phyloP scores from a whole-genome alignment of 352 stramenopile species.

The Elongisporangium anandrum region DNA sequence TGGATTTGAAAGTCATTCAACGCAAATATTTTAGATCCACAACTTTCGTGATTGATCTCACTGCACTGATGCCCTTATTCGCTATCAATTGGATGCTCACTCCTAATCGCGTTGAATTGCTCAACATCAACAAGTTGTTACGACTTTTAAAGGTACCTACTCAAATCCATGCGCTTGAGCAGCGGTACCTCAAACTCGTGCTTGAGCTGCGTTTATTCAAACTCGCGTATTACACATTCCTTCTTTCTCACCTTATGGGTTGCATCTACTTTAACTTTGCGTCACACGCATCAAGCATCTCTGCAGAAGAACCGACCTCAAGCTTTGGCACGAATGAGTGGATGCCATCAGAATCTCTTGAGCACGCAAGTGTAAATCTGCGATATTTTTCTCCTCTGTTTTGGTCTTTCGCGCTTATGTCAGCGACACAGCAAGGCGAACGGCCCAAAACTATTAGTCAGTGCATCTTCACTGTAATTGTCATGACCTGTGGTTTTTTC shows the following conservation, averaged over 20 bases:
- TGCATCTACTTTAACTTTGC: constrained; percentile 57
- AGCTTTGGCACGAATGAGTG: constrained; percentile 30
- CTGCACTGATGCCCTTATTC: constrained; percentile 34
- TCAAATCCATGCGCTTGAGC: constrained; percentile 35
- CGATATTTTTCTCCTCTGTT: constrained; percentile 47
- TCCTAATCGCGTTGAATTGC: constrained; percentile 19
- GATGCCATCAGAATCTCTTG: constrained; percentile 18
- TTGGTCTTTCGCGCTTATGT: constrained; percentile 64
- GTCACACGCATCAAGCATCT: constrained; percentile 27
- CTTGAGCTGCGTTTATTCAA: constrained; percentile 48
- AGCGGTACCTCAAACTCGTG: constrained; percentile 34
- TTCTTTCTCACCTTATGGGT: constrained; percentile 44
- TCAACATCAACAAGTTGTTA: constrained; percentile 54
- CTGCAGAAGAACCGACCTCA: constrained; percentile 4
- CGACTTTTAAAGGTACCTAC: constrained; percentile 41
- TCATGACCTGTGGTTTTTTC: constrained; percentile 39
- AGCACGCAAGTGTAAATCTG: constrained; percentile 12
- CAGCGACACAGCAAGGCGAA: constrained; percentile 34
- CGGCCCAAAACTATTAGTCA: constrained; percentile 33
- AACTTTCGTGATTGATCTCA: constrained; percentile 32
- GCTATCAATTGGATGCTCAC: constrained; percentile 28
- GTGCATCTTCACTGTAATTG: constrained; percentile 40
- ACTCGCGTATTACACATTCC: constrained; percentile 50
- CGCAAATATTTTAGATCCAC: constrained; percentile 27
- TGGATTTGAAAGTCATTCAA: constrained; percentile 28